Conservation (phyloP, 179 eudicot species). For the Heliamphora pulchella region DNA sequence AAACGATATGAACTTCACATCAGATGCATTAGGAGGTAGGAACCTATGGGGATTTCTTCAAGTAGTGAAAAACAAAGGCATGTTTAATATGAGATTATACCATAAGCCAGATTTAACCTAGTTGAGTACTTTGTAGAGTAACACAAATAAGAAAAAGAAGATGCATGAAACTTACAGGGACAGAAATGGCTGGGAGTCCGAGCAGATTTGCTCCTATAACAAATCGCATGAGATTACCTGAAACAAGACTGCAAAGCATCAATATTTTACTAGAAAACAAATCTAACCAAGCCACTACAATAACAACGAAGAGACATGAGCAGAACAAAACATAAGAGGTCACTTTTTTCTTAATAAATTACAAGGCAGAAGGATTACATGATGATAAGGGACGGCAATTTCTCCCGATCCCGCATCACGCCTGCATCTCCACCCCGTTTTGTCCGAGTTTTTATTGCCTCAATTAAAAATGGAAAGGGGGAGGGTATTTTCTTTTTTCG, state of each 20-base stretch:
- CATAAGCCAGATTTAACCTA: background rate
- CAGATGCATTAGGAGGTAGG: no score
- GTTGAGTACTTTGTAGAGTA: background rate
- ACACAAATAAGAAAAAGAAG: background rate
- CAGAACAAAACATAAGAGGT: background rate
- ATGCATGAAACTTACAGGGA: slow-evolving; percentile 60
- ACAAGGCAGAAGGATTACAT: no score
- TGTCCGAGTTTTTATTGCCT: no score
- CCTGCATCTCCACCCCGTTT: no score
- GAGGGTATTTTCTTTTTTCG: no score
- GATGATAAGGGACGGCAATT: no score
- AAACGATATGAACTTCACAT: no score
- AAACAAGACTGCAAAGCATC: slow-evolving; percentile 1
- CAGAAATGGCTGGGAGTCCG: slow-evolving; percentile 85
- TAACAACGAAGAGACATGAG: background rate
- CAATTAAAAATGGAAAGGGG: no score
- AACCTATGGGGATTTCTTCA: no score
- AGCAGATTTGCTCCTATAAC: slow-evolving; percentile 73
- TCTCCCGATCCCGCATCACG: no score
- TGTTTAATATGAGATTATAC: background rate
- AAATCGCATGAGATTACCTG: slow-evolving; percentile 92
- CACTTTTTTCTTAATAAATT: no score
- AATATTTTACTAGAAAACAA: slow-evolving; percentile 6
- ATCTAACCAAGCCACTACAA: background rate
- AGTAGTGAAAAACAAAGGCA: no score